Evolutionary conservation across 805 yeast species (phyloP).

Genomic region (Danielia oregonensis): DNA sequence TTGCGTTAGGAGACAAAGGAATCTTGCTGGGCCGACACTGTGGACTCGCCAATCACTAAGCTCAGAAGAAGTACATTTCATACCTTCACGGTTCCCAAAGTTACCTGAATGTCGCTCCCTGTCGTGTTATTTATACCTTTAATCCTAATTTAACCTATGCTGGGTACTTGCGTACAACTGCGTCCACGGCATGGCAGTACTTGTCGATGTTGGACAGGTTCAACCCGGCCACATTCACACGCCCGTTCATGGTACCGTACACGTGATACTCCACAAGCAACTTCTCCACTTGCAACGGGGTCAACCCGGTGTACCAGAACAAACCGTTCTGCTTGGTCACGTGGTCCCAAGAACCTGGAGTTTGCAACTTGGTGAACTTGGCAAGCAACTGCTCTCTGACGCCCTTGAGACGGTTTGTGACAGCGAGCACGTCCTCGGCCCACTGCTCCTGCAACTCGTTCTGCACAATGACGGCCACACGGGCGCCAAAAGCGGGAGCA

Average conservation of each 20-base stretch:
- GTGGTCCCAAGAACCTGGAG: slow-evolving; percentile 44
- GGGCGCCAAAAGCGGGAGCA: slow-evolving; percentile 46
- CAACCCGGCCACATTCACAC: slow-evolving; percentile 45
- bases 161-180: slow-evolving; percentile 28
- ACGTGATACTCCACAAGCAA: slow-evolving; percentile 35
- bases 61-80: no score
- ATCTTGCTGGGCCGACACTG: no score
- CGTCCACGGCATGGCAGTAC: slow-evolving; percentile 35
- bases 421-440: slow-evolving; percentile 32
- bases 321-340: slow-evolving; percentile 37
- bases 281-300: slow-evolving; percentile 27
- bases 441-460: slow-evolving; percentile 25
- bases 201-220: slow-evolving; percentile 35
- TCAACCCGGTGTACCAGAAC: slow-evolving; percentile 44
- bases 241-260: slow-evolving; percentile 35
- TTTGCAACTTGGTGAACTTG: slow-evolving; percentile 28
- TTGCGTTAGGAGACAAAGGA: no score
- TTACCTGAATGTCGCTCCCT: no score
- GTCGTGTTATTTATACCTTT: no score
- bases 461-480: slow-evolving; percentile 34
- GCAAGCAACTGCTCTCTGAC: slow-evolving; percentile 28
- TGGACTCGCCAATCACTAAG: no score
- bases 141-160: no score
- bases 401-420: slow-evolving; percentile 28
- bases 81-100: no score